phyloP scores from a whole-genome alignment of 306 rosid genomes.

The Abrus precatorius region DNA sequence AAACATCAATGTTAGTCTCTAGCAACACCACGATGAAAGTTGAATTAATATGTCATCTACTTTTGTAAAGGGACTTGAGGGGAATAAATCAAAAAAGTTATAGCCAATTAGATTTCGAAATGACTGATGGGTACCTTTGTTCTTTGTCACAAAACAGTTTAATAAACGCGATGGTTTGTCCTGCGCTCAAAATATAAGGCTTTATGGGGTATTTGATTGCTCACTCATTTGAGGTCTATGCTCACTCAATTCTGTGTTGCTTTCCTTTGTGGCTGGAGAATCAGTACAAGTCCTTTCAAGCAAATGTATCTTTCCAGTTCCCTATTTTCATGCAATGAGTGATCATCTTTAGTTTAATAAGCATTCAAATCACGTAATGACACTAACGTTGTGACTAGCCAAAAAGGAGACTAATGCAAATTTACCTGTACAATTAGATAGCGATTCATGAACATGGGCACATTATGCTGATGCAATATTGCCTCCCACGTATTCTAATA shows the following conservation, averaged over 20 bases:
- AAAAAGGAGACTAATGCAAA: slow-evolving; percentile 29
- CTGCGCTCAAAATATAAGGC: slow-evolving; percentile 1
- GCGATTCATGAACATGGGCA: slow-evolving; percentile 38
- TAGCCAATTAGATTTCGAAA: slow-evolving; percentile 32
- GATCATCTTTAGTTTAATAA: slow-evolving; percentile 23
- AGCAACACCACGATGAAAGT: background rate
- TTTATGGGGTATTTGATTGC: slow-evolving; percentile 9
- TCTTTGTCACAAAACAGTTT: slow-evolving; percentile 26
- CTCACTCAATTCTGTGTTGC: slow-evolving; percentile 4
- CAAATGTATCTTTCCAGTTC: slow-evolving; percentile 40
- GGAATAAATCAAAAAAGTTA: slow-evolving; percentile 2
- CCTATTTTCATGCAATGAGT: slow-evolving; percentile 27
- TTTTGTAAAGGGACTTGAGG: slow-evolving; percentile 33
- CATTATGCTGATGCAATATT: slow-evolving; percentile 14
- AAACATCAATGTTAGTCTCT: background rate
- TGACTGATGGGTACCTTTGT: slow-evolving; percentile 17
- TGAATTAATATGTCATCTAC: slow-evolving; percentile 21
- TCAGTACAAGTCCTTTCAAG: slow-evolving; percentile 9
- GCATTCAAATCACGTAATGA: slow-evolving; percentile 5
- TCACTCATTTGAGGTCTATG: slow-evolving; percentile 21
- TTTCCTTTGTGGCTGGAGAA: slow-evolving; percentile 33
- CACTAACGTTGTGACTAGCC: slow-evolving; percentile 7
- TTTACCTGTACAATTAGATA: slow-evolving; percentile 28
- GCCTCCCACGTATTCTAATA: slow-evolving; percentile 9
- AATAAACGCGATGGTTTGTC: slow-evolving; percentile 20